Evolutionary conservation across 306 rosid genomes (phyloP), one percentile per base, ranked within the genome.

Genomic region (Quercus variabilis): DNA sequence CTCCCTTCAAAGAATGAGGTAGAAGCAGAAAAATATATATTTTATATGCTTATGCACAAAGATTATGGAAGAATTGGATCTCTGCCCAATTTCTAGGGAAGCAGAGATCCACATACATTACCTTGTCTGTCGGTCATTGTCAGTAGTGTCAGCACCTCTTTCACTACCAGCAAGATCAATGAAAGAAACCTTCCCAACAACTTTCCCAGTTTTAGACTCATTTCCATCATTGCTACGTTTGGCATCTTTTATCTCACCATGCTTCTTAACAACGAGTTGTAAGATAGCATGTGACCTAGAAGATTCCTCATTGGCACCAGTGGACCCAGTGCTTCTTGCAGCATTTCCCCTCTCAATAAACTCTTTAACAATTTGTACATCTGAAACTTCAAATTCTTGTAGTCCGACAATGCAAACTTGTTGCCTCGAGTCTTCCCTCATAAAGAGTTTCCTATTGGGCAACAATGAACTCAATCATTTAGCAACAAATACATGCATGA

Each of bases 101-200:
- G 30, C 71, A 58, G 67, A 6, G 74, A 18, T 35, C 38, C 67
- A 21, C 68, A 21, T 60, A 74, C 43, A 77, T 31, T 87, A 93
- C 99, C 99, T 94, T 28, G 99, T 96, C 85, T 93, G 99, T 64
- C 99, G 94, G 76, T 96, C 99, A 85, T 96, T 93, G 82, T 96
- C 99, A 71, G 99, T 96, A 68, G 99, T 96, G 92, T 93, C 99
- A 43, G 99, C 99, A 57, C 99, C 99, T 86, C 99, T 92, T 91
- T 96, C 99, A 83, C 98, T 96, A 58, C 99, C 99, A 76, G 99
- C 99, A 76, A 96, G 97, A 90, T 96, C 98, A 77, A 96, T 96
- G 79, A 96, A 96, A 76, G 99, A 96, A 81, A 96, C 85, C 82
- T 96, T 96, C 78, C 99, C 99, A 79, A 96, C 96, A 83, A 93